Conservation (phyloP, 495 filamentous ascomycete species). For the Lasiosphaeris hirsuta region DNA sequence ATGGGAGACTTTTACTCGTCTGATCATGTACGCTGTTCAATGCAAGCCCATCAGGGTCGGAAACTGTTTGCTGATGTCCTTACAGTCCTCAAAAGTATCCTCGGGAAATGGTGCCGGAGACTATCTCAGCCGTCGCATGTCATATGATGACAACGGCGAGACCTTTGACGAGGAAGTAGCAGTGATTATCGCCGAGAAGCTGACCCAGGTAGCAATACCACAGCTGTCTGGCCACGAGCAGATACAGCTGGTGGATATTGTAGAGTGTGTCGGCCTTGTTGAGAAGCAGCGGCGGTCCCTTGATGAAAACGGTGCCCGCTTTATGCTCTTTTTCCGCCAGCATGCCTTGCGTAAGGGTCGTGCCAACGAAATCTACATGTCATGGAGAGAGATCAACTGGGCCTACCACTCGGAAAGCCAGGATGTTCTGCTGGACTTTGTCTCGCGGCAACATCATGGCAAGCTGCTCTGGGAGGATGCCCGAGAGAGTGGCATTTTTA, state of each 20-base stretch:
- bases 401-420: conserved; percentile 89
- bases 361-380: conserved; percentile 63
- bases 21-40: conserved; percentile 18
- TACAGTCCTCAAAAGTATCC: conserved; percentile 17
- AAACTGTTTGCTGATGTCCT: neutral
- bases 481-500: conserved; percentile 83
- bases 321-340: conserved; percentile 85
- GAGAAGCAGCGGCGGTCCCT: conserved; percentile 88
- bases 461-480: conserved; percentile 82
- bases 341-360: conserved; percentile 68
- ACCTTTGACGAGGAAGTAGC: conserved; percentile 73
- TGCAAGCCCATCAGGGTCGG: neutral
- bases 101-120: conserved; percentile 20
- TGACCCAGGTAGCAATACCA: conserved; percentile 71
- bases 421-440: conserved; percentile 86
- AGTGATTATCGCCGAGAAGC: conserved; percentile 65
- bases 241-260: conserved; percentile 79
- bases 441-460: conserved; percentile 74
- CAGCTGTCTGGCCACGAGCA: conserved; percentile 86
- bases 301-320: conserved; percentile 89
- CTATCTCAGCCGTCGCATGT: conserved; percentile 31
- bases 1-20: conserved; percentile 64
- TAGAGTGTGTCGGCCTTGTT: conserved; percentile 83
- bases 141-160: conserved; percentile 54
- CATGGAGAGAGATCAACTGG: conserved; percentile 94